phyloP scores from a whole-genome alignment of 768 basidiomycete genomes.

The Tulasnella sp. region DNA sequence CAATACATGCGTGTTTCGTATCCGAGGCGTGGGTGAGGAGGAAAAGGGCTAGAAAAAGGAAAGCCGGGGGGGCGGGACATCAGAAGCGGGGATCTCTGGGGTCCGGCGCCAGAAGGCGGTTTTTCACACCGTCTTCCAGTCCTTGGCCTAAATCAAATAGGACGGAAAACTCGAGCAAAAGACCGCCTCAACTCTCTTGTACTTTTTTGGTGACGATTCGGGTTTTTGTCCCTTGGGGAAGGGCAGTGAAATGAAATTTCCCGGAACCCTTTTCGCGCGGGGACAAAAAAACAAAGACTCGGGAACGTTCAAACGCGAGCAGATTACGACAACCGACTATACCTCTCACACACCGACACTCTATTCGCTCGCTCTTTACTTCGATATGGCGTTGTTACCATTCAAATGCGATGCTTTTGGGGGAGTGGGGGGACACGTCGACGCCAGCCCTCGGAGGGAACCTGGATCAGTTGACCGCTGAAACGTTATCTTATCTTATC shows the following conservation, averaged over 20 bases:
- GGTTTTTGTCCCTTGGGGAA: neutral
- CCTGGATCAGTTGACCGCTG: neutral
- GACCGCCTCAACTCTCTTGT: neutral
- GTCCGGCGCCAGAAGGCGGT: neutral
- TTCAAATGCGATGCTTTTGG: neutral
- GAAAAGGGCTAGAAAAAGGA: neutral
- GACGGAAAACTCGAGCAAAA: neutral
- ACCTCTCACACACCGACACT: neutral
- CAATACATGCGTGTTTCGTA: neutral
- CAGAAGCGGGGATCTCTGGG: neutral
- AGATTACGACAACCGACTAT: neutral
- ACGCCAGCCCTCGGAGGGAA: neutral
- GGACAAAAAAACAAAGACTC: neutral
- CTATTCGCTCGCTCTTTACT: neutral
- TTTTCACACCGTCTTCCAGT: neutral
- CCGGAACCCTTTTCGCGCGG: neutral
- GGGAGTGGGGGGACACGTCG: neutral
- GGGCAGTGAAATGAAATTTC: neutral
- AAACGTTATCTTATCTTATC: neutral
- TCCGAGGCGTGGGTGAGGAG: neutral
- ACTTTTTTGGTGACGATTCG: neutral
- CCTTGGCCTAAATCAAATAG: neutral
- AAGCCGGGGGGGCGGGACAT: neutral
- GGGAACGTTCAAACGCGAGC: neutral
- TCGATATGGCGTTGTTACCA: neutral